Percentiles rank a stretch among this genome's conserved stretches.
Evolutionary conservation across 164 flowering plant genomes (phyloP).

Genomic region (Liquidambar formosana): DNA sequence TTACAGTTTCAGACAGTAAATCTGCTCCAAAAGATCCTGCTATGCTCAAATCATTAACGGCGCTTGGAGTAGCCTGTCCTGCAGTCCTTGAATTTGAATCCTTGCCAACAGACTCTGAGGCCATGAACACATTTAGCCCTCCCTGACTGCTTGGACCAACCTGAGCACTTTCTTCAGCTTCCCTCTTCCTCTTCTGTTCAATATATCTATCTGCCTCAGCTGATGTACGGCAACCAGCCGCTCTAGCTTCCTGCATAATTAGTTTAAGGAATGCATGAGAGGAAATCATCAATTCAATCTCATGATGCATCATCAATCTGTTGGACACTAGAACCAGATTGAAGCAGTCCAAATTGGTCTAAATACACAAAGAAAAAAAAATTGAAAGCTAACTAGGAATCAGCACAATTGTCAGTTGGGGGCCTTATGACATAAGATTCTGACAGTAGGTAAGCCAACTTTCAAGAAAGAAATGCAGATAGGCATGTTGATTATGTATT

Average conservation of each 20-base stretch:
- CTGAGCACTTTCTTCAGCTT: slow-evolving; percentile 54
- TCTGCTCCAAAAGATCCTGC: slow-evolving; percentile 24
- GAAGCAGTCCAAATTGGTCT: background rate
- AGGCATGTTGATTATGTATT: no score
- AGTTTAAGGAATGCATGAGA: background rate
- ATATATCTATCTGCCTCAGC: slow-evolving; percentile 71
- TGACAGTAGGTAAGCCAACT: no score
- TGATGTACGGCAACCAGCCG: slow-evolving; percentile 79
- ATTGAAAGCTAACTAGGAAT: background rate
- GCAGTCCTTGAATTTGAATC: slow-evolving; percentile 25
- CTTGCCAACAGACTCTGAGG: slow-evolving; percentile 26
- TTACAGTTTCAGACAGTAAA: slow-evolving; percentile 42
- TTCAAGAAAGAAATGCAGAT: no score
- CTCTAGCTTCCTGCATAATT: slow-evolving; percentile 67
- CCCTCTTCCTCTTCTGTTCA: slow-evolving; percentile 59
- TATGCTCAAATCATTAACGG: slow-evolving; percentile 21
- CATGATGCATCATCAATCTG: background rate
- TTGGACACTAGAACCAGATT: background rate
- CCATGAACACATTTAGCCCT: slow-evolving; percentile 18
- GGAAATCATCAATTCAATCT: background rate
- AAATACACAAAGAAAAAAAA: background rate
- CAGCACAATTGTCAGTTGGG: no score
- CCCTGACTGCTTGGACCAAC: slow-evolving; percentile 26
- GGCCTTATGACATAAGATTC: no score
- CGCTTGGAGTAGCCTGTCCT: slow-evolving; percentile 25